Evolutionary conservation across 768 basidiomycete genomes (phyloP).

Genomic region (Podaxis rugospora): DNA sequence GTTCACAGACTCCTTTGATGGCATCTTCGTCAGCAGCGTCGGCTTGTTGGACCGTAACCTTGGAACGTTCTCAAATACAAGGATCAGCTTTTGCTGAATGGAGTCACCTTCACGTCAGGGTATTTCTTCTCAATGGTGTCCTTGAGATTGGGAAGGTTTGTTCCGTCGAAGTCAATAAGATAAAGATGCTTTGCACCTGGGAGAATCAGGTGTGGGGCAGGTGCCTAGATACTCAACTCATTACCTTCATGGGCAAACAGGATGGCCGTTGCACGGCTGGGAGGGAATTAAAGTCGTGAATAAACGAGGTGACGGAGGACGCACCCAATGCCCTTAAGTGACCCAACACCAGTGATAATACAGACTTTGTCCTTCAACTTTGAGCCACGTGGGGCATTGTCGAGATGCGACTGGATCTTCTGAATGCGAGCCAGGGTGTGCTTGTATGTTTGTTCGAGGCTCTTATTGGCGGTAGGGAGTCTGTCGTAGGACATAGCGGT

Average conservation of each 20-base stretch:
- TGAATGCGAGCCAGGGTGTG: slow-evolving; percentile 62
- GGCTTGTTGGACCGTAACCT: slow-evolving; percentile 76
- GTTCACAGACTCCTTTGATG: slow-evolving; percentile 65
- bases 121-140: slow-evolving; percentile 62
- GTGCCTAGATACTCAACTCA: not conserved
- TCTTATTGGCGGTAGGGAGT: slow-evolving; percentile 22
- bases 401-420: slow-evolving; percentile 66
- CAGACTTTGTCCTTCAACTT: slow-evolving; percentile 77
- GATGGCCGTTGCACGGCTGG: slow-evolving; percentile 66
- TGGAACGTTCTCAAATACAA: not conserved
- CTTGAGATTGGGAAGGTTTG: slow-evolving; percentile 68
- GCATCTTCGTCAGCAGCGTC: slow-evolving; percentile 81
- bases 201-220: slow-evolving; percentile 1
- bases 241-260: slow-evolving; percentile 79
- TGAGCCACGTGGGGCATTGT: slow-evolving; percentile 42
- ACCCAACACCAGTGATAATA: slow-evolving; percentile 85
- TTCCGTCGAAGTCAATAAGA: slow-evolving; percentile 63
- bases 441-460: slow-evolving; percentile 49
- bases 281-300: not conserved
- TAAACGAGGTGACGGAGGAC: slow-evolving; percentile 15
- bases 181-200: slow-evolving; percentile 76
- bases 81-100: not conserved
- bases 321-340: slow-evolving; percentile 86
- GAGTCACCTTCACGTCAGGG: slow-evolving; percentile 69
- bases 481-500: slow-evolving; percentile 34